Conservation (phyloP, 176 grass and related monocot species). For the Rhynchospora tenuis region DNA sequence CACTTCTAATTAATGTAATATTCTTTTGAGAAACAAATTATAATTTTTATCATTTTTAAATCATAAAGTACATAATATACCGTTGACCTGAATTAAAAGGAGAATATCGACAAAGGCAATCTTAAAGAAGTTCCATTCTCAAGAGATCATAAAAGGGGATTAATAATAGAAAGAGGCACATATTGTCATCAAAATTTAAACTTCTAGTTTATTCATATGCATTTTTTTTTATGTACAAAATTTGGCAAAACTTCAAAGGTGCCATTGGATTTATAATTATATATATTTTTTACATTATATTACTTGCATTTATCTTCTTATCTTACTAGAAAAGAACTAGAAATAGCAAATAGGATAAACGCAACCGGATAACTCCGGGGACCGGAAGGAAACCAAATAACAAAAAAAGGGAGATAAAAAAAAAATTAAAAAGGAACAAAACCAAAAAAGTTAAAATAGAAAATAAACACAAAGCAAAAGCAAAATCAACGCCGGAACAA, state of each 20-base stretch:
- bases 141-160: background rate
- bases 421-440: background rate
- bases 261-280: background rate
- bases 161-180: background rate
- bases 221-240: background rate
- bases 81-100: background rate
- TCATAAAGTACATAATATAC: background rate
- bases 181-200: background rate
- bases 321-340: background rate
- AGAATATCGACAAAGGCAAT: background rate
- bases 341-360: background rate
- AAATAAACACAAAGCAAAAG: background rate
- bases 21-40: background rate
- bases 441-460: too few relatives aligned
- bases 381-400: background rate
- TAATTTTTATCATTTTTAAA: background rate
- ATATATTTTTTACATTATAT: background rate
- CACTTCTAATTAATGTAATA: background rate
- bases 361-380: background rate
- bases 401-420: background rate
- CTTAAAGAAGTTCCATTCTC: background rate
- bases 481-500: slow-evolving; percentile 51
- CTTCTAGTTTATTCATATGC: background rate
- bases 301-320: background rate
- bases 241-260: background rate